Evolutionary conservation across 345 rosid genomes (phyloP).

Genomic region (sweet orange (Citrus sinensis)): DVS_A1.0 CM039165.1:9611001-9611500

Average conservation of each 20-base stretch:
- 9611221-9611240: neutral
- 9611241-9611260: neutral
- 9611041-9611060: constrained; percentile 45
- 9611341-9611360: neutral
- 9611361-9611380: neutral
- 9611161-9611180: constrained; percentile 59
- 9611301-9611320: neutral
- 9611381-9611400: neutral
- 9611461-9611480: too few species aligned
- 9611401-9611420: too few species aligned
- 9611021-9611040: constrained; percentile 64
- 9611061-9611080: constrained; percentile 34
- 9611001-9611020: constrained; percentile 68
- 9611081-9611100: constrained; percentile 75
- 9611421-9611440: neutral
- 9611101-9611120: constrained; percentile 74
- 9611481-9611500: too few species aligned
- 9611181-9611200: constrained; percentile 72
- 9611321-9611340: neutral
- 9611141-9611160: constrained; percentile 75
- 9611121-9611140: constrained; percentile 76
- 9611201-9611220: constrained; percentile 80
- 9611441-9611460: neutral
- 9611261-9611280: neutral
- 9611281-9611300: neutral